Evolutionary conservation across 345 rosid genomes (phyloP), one percentile per base, ranked within the genome.

Genomic region (Lepidium aucheri): DNA sequence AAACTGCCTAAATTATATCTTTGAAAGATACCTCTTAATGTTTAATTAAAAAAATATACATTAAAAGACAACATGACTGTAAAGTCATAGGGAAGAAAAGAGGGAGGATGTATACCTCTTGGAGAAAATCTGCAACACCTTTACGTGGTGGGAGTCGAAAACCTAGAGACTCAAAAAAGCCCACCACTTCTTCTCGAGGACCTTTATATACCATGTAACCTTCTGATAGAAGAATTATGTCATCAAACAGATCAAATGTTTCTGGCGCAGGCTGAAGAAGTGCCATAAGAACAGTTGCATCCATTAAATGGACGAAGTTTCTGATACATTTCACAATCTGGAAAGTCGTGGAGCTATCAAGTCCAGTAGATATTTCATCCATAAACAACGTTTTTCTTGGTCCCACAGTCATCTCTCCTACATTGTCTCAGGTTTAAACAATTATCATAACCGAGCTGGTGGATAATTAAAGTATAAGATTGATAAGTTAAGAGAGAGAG

Each of bases 351-450:
- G 98, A 87, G 80, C 97, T 93, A 70, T 93, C 96, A 56, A 93
- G 91, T 50, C 98, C 97, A 12, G 97, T 89, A 9, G 98, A 93
- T 73, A 93, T 93, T 80, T 93, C 98, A 79, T 93, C 98, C 98
- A 89, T 93, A 24, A 93, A 87, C 57, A 93, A 74, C n/a, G 96
- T 89, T 72, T 93, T 89, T 51, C 93, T 82, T 49, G 98, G 97
- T 24, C 98, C 98, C 4, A 93, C 98, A 22, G 87, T 80, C 98
- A 89, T 89, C 79, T 93, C 98, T 60, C 98, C 98, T 92, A 81
- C 80, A 74, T 39, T 28, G 18, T 20, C n/a, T 32, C 16, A 41
- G 67, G 41, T 57, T 41, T 58, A 51, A 26, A 3, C 3, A 42
- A 41, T 65, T 73, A 57, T 35, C 52, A 58, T 11, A 39, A 54